Conservation (phyloP, 2,329 filamentous ascomycete species). For the Trichophyton mentagrophytes region DNA sequence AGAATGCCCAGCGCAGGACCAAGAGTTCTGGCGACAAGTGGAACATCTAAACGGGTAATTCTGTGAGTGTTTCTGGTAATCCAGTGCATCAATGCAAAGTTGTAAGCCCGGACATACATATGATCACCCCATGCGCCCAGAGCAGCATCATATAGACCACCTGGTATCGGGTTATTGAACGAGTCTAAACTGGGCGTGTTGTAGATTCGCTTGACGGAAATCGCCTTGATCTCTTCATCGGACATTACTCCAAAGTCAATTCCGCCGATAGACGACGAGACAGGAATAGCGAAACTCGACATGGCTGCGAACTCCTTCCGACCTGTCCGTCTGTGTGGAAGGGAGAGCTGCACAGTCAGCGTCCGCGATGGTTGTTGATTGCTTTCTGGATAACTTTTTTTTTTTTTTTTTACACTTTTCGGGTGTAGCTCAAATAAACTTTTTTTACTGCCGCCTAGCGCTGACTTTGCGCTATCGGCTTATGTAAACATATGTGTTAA, state of each 20-base stretch:
- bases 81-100: not conserved
- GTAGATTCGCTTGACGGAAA: constrained; percentile 89
- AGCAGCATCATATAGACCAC: constrained; percentile 84
- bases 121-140: constrained; percentile 81
- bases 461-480: constrained; percentile 16
- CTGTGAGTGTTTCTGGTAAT: not conserved
- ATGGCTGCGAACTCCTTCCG: constrained; percentile 17
- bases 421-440: constrained; percentile 18
- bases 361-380: not conserved
- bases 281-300: constrained; percentile 52
- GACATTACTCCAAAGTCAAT: constrained; percentile 85
- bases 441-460: constrained; percentile 27
- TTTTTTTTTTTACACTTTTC: not conserved
- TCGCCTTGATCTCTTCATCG: constrained; percentile 65
- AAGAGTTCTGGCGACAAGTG: constrained; percentile 75
- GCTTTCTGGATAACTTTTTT: not conserved
- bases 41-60: constrained; percentile 53
- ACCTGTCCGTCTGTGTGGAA: not conserved
- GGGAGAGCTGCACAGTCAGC: not conserved
- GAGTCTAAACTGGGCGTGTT: constrained; percentile 91
- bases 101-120: constrained; percentile 43
- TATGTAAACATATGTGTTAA: not conserved
- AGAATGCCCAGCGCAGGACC: constrained; percentile 78
- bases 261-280: constrained; percentile 68
- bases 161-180: constrained; percentile 74